Evolutionary conservation across 345 rosid species (phyloP), one percentile per base, ranked within the genome.

Genomic region (Aethionema arabicum): DNA sequence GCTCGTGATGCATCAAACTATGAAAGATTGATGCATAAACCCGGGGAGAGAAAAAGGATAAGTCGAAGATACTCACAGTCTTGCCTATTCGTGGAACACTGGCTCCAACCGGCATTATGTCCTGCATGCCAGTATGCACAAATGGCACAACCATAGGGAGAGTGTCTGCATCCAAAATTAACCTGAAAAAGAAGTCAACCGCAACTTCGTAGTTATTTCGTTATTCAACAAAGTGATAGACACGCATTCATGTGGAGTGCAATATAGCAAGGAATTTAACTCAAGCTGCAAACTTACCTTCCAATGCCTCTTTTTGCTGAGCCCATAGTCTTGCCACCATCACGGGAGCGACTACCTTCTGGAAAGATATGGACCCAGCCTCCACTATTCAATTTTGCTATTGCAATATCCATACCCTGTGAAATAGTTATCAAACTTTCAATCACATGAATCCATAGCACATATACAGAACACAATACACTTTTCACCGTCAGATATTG

Each of bases 301-400:
- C 97, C 99, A 45, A 90, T 87, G 39, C 99, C 99, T 79, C 96
- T 90, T 75, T 93, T 93, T 7, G 87, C 63, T 54, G 96, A 76
- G 16, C 90, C 81, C 64, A 93, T 55, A 3, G 96, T 90, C 78
- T 84, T 87, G 13, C 99, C 96, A 65, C 97, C 99, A 77, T 90
- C 97, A 46, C 95, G 76, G 36, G 97, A 90, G 38, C 95, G 88
- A 59, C 97, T 84, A 5, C 97, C 99, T 77, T 93, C 99, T 7
- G 99, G 99, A 66, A 93, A 93, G 53, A 93, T 93, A 73, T 93
- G 97, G 74, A 93, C 96, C 99, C 97, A 93, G 2, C 95, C 96
- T 46, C 99, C 99, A 65, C 51, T 75, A 43, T 93, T 93, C 70
- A 93, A 47, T 73, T 93, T 87, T 7, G 97, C 77, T 61, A 93